Evolutionary conservation across 1,139 yeast genomes (phyloP).

Genomic region (Protomyces lactucae-debilis): DNA sequence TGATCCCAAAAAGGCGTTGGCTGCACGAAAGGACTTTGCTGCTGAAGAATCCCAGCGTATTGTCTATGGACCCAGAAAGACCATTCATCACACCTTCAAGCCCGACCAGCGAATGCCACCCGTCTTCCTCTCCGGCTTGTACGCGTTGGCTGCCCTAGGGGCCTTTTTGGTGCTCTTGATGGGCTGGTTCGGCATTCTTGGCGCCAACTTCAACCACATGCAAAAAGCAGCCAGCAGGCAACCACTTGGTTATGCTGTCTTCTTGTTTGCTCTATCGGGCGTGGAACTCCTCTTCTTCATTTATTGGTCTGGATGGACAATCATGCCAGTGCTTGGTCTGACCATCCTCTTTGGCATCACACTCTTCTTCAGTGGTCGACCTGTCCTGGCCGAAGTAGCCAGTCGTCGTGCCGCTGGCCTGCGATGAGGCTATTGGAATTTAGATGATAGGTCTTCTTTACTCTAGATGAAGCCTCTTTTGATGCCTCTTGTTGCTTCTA

Average conservation of each 20-base stretch:
- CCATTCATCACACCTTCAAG: conserved; percentile 24
- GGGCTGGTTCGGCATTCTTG: conserved; percentile 13
- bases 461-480: background rate
- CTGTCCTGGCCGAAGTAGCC: conserved; percentile 6
- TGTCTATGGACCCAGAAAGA: conserved; percentile 3
- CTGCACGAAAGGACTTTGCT: background rate
- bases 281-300: conserved; percentile 12
- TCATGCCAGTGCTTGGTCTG: conserved; percentile 11
- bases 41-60: conserved; percentile 10
- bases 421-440: background rate
- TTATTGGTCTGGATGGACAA: conserved; percentile 25
- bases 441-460: background rate
- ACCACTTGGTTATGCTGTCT: conserved; percentile 16
- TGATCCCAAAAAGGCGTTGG: background rate
- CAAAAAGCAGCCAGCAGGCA: background rate
- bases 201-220: conserved; percentile 6
- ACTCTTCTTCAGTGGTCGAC: conserved; percentile 14
- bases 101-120: conserved; percentile 10
- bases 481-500: background rate
- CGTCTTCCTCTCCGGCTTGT: conserved; percentile 1
- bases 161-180: background rate
- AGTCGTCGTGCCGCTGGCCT: conserved; percentile 9
- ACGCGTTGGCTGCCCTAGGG: background rate
- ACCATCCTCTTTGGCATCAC: conserved; percentile 1
- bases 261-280: conserved; percentile 12